Conservation (phyloP, 2,329 filamentous ascomycete genomes). For the Balansia obtecta region DNA sequence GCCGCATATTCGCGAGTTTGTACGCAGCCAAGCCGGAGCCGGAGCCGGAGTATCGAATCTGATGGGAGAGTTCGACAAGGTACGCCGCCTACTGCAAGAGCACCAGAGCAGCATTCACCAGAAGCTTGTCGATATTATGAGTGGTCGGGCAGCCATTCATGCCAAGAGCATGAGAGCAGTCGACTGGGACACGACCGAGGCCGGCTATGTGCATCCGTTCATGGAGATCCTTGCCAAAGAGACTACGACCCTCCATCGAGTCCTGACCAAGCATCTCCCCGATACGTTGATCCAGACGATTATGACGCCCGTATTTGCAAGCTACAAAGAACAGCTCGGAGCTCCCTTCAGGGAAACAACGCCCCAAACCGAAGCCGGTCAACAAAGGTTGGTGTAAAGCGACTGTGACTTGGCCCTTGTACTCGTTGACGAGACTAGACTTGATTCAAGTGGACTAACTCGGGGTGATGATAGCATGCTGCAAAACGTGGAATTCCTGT, state of each 20-base stretch:
- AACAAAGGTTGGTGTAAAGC: conserved; percentile 48
- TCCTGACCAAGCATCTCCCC: conserved; percentile 69
- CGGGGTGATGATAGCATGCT: conserved; percentile 46
- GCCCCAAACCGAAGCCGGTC: conserved; percentile 54
- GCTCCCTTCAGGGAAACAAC: conserved; percentile 53
- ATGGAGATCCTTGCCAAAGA: conserved; percentile 85
- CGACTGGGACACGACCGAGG: conserved; percentile 52
- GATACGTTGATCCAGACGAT: conserved; percentile 68
- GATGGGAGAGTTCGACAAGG: conserved; percentile 80
- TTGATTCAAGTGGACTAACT: background rate
- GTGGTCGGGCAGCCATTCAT: conserved; percentile 59
- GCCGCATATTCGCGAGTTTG: conserved; percentile 83
- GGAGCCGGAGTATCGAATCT: conserved; percentile 41
- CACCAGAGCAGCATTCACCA: conserved; percentile 86
- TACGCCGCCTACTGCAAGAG: conserved; percentile 71
- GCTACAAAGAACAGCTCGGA: conserved; percentile 69
- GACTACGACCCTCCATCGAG: conserved; percentile 71
- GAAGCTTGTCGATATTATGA: conserved; percentile 90
- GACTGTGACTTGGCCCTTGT: background rate
- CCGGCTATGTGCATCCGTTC: conserved; percentile 45
- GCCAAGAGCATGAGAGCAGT: conserved; percentile 63
- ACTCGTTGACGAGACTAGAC: background rate
- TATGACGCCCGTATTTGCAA: conserved; percentile 73
- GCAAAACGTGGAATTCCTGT: conserved; percentile 62
- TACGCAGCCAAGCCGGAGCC: conserved; percentile 58